Base-by-base conservation (phyloP, 2,329 filamentous ascomycete species). In the Fusarium marasasianum region DNA sequence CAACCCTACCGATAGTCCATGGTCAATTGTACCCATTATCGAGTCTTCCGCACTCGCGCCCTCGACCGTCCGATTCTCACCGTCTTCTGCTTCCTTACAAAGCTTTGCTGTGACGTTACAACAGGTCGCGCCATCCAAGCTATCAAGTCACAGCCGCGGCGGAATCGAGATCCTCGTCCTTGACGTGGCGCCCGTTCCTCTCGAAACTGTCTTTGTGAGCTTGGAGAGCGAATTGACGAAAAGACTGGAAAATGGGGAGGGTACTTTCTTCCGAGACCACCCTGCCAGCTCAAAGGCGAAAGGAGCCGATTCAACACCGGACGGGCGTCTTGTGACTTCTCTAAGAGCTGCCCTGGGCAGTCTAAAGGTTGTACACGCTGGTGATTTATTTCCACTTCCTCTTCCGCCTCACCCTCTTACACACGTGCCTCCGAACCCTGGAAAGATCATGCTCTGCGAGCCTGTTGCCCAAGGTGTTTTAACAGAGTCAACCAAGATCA, bases 371-470 rank as follows among this genome's bases (percentile, higher is more conserved):
- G 90, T 98, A 18, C 96, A 98, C 78, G 88, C 91, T 1, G 95
- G 95, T 26, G 96, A 98, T 81, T 82, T 96, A 57, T 91, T 93
- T 71, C 88, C 89, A 15, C 85, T 99, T 45, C 93, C 94, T 18
- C 86, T 98, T 35, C 90, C 93, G 14, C 90, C 94, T 6, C 95
- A 98, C 82, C 93, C 95, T 18, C 92, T 97, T 72, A 97, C 95
- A 14, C 94, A 98, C 82, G 90, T 93, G 24, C 91, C 94, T 31
- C 90, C 94, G 20, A 94, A 94, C 47, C 94, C 95, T 0, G 96
- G 94, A 47, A 95, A 93, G 83, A 93, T 98, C 69, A 91, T 94
- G 54, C 90, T 97, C n/a, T 98, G 95, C 80, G 96, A 99, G 81
- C 96, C 96, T 14, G 95, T 98, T 22, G 91, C 94, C 11, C 96